phyloP scores from a whole-genome alignment of 164 flowering plant species.

The Stephania cephalantha region DNA sequence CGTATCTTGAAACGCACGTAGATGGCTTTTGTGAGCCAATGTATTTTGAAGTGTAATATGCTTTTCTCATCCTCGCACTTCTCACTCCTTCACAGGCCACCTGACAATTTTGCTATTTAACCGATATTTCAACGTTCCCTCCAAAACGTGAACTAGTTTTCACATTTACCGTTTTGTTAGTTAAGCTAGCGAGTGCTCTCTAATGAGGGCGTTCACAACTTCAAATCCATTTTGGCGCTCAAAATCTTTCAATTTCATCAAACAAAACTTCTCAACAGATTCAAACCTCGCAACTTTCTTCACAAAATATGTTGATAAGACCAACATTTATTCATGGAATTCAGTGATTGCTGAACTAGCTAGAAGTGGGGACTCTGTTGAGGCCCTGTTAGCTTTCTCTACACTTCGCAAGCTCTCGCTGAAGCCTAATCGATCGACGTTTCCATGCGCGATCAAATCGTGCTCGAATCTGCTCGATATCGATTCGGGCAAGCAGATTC shows the following conservation, averaged over 20 bases:
- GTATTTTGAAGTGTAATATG: too few relatives aligned
- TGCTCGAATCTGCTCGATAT: constrained; percentile 57
- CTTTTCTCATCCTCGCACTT: too few relatives aligned
- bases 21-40: too few relatives aligned
- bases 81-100: too few relatives aligned
- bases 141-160: not conserved
- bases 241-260: constrained; percentile 8
- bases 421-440: constrained; percentile 51
- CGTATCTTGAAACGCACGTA: too few relatives aligned
- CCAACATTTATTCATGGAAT: constrained; percentile 67
- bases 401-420: constrained; percentile 57
- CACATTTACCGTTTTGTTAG: not conserved
- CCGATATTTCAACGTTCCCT: not conserved
- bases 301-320: constrained; percentile 56
- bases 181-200: not conserved
- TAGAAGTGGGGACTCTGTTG: constrained; percentile 58
- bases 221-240: not conserved
- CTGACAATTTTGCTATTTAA: too few relatives aligned
- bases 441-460: constrained; percentile 77
- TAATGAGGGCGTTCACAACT: constrained; percentile 22
- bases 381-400: constrained; percentile 67
- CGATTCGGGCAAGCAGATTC: constrained; percentile 54
- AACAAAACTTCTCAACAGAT: constrained; percentile 19
- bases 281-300: constrained; percentile 42
- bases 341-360: constrained; percentile 72